Base-by-base conservation (phyloP, 345 rosid genomes). In the Populus nigra region DNA sequence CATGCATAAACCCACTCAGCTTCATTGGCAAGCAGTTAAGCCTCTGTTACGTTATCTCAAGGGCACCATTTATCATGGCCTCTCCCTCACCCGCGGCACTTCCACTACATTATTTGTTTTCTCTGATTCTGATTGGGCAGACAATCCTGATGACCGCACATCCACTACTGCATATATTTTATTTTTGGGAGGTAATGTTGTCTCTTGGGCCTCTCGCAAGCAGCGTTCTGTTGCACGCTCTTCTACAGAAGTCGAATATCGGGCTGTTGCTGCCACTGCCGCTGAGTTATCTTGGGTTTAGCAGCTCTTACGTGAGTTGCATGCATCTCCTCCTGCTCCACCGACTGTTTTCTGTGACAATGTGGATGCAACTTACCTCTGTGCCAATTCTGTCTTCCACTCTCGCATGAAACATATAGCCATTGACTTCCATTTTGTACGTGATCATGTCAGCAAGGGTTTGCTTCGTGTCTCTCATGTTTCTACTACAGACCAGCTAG, bases 31-130 rank as follows among this genome's bases (percentile, higher is more conserved):
- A n/a, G 8, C 1, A 0, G 18, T 49, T 1, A 49, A 49, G 15
- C 55, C 7, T 1, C 20, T 49, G 0, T 0, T 49, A 1, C 2
- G 22, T 16, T 49, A 49, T 9, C 2, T 49, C 0, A 15, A 1
- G 5, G 55, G 55, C 0, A 49, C 55, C 5, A 0, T 49, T 15
- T 1, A 17, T 5, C 20, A 15, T 15, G 55, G 55, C 0, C 7
- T 49, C 5, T 0, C 3, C 4, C 22, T 49, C 1, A 5, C 17
- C 20, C 18, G 22, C 17, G 1, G 1, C 4, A 1, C 20, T 1
- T 16, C 55, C 8, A 4, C 5, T 5, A 2, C 5, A 1, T 5
- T 1, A 1, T 16, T 0, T 4, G 22, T 22, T 0, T 49, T 15
- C 18, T 16, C 22, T 0, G 22, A 49, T 5, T 5, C 2, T 1